Percentiles rank a stretch among this genome's conserved stretches.
Conservation (phyloP, 2,329 filamentous ascomycete species). For the Whalleya microplaca region DNA sequence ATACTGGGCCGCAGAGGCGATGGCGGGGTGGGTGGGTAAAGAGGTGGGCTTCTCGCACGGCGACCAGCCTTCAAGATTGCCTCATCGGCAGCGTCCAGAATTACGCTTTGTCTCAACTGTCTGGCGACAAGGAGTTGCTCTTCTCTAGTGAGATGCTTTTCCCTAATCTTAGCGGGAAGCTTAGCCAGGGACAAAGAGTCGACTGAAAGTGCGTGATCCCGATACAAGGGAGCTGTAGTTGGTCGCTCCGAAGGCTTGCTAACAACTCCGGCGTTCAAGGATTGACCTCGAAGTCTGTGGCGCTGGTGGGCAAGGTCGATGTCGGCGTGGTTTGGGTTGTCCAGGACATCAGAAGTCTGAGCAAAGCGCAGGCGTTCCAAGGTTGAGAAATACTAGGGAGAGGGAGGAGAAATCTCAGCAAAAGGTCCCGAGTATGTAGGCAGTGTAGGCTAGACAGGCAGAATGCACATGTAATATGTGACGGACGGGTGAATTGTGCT, state of each 20-base stretch:
- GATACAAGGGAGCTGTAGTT: slow-evolving; percentile 24
- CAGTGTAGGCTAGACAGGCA: slow-evolving; percentile 1
- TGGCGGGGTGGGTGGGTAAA: slow-evolving; percentile 34
- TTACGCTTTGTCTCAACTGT: slow-evolving; percentile 52
- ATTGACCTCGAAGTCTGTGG: slow-evolving; percentile 16
- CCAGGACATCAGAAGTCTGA: slow-evolving; percentile 44
- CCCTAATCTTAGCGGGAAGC: slow-evolving; percentile 68
- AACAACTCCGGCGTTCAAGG: slow-evolving; percentile 14
- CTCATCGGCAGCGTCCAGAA: slow-evolving; percentile 60
- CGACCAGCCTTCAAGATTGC: slow-evolving; percentile 50
- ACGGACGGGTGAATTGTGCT: slow-evolving; percentile 16
- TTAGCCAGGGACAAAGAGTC: slow-evolving; percentile 68
- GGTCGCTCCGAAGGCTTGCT: slow-evolving; percentile 17
- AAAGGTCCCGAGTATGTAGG: slow-evolving; percentile 1
- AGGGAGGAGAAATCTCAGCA: slow-evolving; percentile 24
- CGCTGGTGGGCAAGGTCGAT: slow-evolving; percentile 6
- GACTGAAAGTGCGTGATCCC: slow-evolving; percentile 43
- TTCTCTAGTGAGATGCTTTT: slow-evolving; percentile 67
- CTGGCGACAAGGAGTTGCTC: slow-evolving; percentile 63
- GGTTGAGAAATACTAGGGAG: slow-evolving; percentile 60
- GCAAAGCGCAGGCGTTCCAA: slow-evolving; percentile 62
- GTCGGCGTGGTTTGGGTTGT: slow-evolving; percentile 12
- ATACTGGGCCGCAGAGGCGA: slow-evolving; percentile 32
- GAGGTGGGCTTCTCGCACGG: slow-evolving; percentile 39
- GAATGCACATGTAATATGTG: slow-evolving; percentile 2